Evolutionary conservation across 2,329 filamentous ascomycete genomes (phyloP), one percentile per base, ranked within the genome.

Genomic region (Alternaria gaisen): DNA sequence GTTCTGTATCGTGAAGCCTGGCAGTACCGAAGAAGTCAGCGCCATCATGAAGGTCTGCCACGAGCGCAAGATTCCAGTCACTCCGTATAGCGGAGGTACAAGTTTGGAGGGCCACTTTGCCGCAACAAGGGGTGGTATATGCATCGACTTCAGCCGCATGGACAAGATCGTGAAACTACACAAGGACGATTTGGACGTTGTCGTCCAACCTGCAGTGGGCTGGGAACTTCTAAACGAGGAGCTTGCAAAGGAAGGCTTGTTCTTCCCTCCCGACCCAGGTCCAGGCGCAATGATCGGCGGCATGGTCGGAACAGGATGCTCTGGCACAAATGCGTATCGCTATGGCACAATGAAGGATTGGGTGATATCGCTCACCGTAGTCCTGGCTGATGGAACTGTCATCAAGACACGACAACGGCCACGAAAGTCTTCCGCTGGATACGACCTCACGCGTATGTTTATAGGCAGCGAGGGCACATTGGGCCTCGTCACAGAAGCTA

Each of bases 271-370:
- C 0, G 93, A 97, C 77, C 93, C 93, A 18, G 94, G 93, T 54
- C 93, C 94, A 53, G 93, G 93, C 18, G 93, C 93, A 63, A 92
- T 92, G 89, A 97, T 97, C 70, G 93, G 93, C 58, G 93, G 93
- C 56, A 93, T 93, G 91, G 87, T 93, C 34, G 91, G 90, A 22
- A 93, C 91, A 1, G 90, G 89, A 54, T 92, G 90, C 78, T 88
- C 77, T 16, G 93, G 93, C 60, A 97, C 93, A 14, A 97, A 97
- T 77, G 90, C 93, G 16, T 97, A 96, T 81, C 86, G 93, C 59
- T 97, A 97, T 77, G 94, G 93, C 64, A 97, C 93, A 2, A 97
- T 97, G 93, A 89, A 92, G 64, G 93, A 97, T 76, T 97, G 93
- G 93, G 94, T 97, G 12, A 81, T 97, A 22, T 91, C 87, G 55